A percentile compares a stretch with the other conserved stretches of the same genome.
Conservation (phyloP, 495 filamentous ascomycete species). For the Podospora australis region DNA sequence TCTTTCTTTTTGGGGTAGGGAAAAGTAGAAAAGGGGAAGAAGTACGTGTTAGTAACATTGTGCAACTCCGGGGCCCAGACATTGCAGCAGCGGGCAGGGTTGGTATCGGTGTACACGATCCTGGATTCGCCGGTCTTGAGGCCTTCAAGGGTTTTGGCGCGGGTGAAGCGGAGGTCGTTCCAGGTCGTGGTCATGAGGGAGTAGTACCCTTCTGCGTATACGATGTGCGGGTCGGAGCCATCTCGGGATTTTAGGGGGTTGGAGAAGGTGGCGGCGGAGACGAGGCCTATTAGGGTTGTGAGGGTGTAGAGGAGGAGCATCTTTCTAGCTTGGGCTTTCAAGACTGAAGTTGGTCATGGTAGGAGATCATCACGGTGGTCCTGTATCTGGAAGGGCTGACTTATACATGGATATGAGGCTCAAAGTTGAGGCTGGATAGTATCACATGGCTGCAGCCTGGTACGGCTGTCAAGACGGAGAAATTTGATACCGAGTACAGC, state of each 20-base stretch:
- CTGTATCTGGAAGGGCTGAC: no score
- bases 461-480: no score
- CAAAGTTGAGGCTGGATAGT: no score
- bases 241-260: slow-evolving; percentile 2
- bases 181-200: slow-evolving; percentile 47
- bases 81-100: slow-evolving; percentile 39
- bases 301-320: not conserved
- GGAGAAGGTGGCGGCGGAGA: not conserved
- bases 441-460: no score
- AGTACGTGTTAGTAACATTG: slow-evolving; percentile 28
- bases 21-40: not conserved
- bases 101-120: slow-evolving; percentile 36
- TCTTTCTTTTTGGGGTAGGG: no score
- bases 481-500: no score
- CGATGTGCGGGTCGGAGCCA: slow-evolving; percentile 39
- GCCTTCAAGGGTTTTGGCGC: slow-evolving; percentile 41
- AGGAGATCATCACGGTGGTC: no score
- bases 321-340: no score
- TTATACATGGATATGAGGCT: no score
- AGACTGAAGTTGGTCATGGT: no score
- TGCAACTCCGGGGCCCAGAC: slow-evolving; percentile 52
- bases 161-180: slow-evolving; percentile 41
- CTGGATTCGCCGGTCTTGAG: slow-evolving; percentile 42
- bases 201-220: slow-evolving; percentile 41
- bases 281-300: not conserved